Base-by-base conservation (phyloP, 2,329 filamentous ascomycete species). In the Chaetomium olivaceum region DNA sequence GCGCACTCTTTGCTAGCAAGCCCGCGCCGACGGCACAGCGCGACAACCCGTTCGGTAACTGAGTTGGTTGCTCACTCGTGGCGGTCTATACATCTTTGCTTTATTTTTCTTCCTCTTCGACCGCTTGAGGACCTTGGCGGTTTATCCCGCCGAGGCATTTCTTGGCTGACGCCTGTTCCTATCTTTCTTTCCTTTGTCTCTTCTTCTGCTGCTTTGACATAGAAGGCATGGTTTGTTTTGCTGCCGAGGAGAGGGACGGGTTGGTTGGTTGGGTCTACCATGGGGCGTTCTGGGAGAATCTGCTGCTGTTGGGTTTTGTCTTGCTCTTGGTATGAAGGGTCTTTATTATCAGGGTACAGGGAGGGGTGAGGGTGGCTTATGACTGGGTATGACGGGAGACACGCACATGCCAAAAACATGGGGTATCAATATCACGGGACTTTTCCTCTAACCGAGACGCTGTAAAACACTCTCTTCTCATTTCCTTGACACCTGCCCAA, bases 1-100 rank as follows among this genome's bases (percentile, higher is more conserved):
- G 48, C 14, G 39, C 29, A 14, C 74, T 82, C 64, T 77, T 78
- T 63, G 74, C 70, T 58, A 67, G 66, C 61, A 74, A 72, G 68
- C 63, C 72, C 11, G 39, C 31, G 43, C 19, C 58, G 14, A 27
- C 16, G 12, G 27, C 14, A 8, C 21, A 55, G 14, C 21, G 46
- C 1, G 31, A n/a, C 62, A 64, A 64, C 36, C 62, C 62, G 2
- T 64, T 64, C 25, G 62, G 23, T 33, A 65, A 65, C 43, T 65
- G 46, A 65, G 31, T 11, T 21, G 14, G 16, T 3, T 27, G 14
- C 23, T 2, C 27, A 3, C 21, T 5, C n/a, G 4, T 58, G 12
- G 12, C 21, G 23, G 51, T 25, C 14, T 11, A 23, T 19, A 50
- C 19, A 7, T 19, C 11, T 14, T 58, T 33, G n/a, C n/a, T 29